Conservation (phyloP, 2,329 filamentous ascomycete genomes). For the Colletotrichum sp. region DNA sequence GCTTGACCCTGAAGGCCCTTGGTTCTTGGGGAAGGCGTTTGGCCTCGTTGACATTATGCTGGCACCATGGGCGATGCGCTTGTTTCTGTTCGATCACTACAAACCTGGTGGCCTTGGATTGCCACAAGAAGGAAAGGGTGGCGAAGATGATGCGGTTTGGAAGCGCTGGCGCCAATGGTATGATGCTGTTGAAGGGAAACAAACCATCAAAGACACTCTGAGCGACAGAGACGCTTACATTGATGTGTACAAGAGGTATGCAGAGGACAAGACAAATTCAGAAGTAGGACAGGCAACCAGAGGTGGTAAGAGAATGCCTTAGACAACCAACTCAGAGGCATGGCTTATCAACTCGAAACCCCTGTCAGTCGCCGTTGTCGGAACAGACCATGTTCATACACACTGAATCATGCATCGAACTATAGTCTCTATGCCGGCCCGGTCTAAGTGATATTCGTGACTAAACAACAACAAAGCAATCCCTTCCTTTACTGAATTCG, state of each 20-base stretch:
- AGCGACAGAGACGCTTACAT: constrained; percentile 73
- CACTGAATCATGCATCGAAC: neutral
- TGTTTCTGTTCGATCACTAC: constrained; percentile 79
- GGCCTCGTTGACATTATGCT: constrained; percentile 73
- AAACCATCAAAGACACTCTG: constrained; percentile 70
- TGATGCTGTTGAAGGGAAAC: constrained; percentile 60
- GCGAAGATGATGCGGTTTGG: constrained; percentile 64
- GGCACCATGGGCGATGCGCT: constrained; percentile 73
- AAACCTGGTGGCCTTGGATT: constrained; percentile 62
- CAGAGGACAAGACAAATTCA: constrained; percentile 67
- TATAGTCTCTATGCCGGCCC: neutral
- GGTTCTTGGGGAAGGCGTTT: constrained; percentile 69
- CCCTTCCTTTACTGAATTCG: neutral
- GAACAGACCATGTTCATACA: neutral
- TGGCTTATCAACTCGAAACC: neutral
- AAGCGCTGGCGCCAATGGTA: constrained; percentile 69
- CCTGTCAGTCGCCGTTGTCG: neutral
- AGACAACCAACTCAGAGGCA: neutral
- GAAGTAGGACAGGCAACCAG: constrained; percentile 67
- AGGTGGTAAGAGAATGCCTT: constrained; percentile 67
- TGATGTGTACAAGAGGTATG: constrained; percentile 71
- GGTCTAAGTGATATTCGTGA: neutral
- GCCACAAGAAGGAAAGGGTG: constrained; percentile 31
- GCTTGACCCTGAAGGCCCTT: constrained; percentile 64
- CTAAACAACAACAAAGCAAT: neutral